phyloP scores from a whole-genome alignment of 805 yeast genomes.

The Saturnispora sekii region DNA sequence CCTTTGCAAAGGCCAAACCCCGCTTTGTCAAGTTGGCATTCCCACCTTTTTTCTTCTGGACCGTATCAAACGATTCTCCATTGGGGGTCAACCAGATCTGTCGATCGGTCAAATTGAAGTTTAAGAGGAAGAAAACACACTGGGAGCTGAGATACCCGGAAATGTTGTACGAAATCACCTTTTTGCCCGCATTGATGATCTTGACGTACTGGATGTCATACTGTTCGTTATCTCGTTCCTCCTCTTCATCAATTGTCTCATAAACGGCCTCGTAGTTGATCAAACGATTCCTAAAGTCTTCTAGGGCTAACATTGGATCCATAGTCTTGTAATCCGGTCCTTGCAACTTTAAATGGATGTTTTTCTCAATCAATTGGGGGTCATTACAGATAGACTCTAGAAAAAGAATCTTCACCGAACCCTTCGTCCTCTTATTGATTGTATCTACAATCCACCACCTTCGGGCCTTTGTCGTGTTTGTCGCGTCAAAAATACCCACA shows the following conservation, averaged over 20 bases:
- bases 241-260: constrained; percentile 71
- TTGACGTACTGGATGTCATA: constrained; percentile 48
- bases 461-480: constrained; percentile 42
- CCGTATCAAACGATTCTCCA: constrained; percentile 26
- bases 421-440: constrained; percentile 26
- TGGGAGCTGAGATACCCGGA: constrained; percentile 50
- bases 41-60: constrained; percentile 24
- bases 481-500: constrained; percentile 53
- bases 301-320: constrained; percentile 71
- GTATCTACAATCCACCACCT: constrained; percentile 32
- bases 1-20: constrained; percentile 27
- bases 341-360: constrained; percentile 71
- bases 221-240: constrained; percentile 34
- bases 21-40: constrained; percentile 23
- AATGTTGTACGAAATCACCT: constrained; percentile 45
- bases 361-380: constrained; percentile 65
- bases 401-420: constrained; percentile 31
- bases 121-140: constrained; percentile 42
- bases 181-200: constrained; percentile 53
- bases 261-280: constrained; percentile 81
- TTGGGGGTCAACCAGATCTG: constrained; percentile 30
- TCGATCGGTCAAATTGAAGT: constrained; percentile 29
- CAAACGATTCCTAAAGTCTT: constrained; percentile 74
- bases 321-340: constrained; percentile 90
- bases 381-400: constrained; percentile 81